Base-by-base conservation (phyloP, 345 rosid genomes). In the Brassica nigra region DNA sequence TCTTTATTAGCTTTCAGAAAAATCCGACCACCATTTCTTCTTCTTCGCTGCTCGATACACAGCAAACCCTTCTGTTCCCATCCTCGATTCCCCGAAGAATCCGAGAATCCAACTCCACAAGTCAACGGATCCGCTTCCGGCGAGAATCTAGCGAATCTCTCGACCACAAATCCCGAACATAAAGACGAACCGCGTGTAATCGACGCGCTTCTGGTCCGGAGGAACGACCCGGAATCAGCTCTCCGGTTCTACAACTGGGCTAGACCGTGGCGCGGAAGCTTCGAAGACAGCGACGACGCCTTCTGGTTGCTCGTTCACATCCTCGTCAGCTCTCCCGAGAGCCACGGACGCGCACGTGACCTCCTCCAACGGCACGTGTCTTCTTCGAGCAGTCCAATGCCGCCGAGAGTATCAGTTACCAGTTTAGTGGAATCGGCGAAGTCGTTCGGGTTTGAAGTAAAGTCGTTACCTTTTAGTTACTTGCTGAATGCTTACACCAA, bases 221-320 rank as follows among this genome's bases (percentile, higher is more conserved):
- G 29, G 84, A 68, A 73, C 49, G 73, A 84, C 49, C 90, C 96
- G 2, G 5, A 54, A 18, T 78, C 85, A 9, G 94, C 96, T 68
- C 73, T 86, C 61, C 59, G 62, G 73, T 86, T 83, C 85, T 92
- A 80, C 78, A 59, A 47, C 5, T 39, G 70, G 71, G 82, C 72
- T 18, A 82, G 76, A 61, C 66, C 78, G 54, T 73, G 70, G 80
- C 81, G 82, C 37, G 37, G 85, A 8, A 81, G 86, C 33, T 65
- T 83, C 34, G 74, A 61, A 72, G 80, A 83, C 59, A 47, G 82
- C 2, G 90, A 86, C 4, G 87, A 85, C 68, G 63, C 78, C 44
- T 80, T 89, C 9, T 87, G 90, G 66, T 79, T 88, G 63, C 71
- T 91, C 78, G 83, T 92, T 82, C 94, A 89, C 83, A 80, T 92